Base-by-base conservation (phyloP, 1,139 yeast species). In the Arxiozyma slooffiae region DNA sequence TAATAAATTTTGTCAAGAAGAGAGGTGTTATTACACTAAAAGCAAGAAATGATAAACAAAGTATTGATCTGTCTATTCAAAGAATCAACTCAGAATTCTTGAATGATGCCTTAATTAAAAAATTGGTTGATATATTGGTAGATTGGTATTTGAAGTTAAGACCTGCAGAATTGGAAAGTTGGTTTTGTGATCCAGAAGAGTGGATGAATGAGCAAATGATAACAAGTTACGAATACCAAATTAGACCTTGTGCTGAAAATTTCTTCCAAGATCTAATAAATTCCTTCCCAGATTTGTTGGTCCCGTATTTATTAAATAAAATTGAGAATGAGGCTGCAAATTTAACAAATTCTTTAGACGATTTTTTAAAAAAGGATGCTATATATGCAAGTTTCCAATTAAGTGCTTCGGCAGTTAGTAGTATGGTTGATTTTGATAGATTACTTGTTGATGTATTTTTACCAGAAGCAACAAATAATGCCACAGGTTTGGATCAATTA, bases 171-270 rank as follows among this genome's bases (percentile, higher is more conserved):
- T 68, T 90, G 47, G 95, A 85, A 58, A 72, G 79, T 46, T 92
- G 97, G 97, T 67, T 73, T 16, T 67, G 77, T 37, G 96, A 88
- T 53, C 96, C 97, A 0, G 97, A 89, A 66, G 96, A 87, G 62
- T 92, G 95, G 88, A 81, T 87, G 37, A 81, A 81, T 55, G 95
- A 86, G 62, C 95, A 89, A 58, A 71, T 82, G 52, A 78, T 83
- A 42, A 74, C 81, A 7, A 82, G 86, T 59, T 88, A 88, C 81
- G 97, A 90, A 61, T 88, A 73, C 62, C 92, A 87, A 61, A 75
- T 89, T 7, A 74, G 96, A 49, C 90, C 95, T 2, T 87, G 96
- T 66, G 89, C 96, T 0, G 96, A 89, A 58, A 81, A 82, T 59
- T 81, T 88, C 57, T 90, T 82, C 62, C 87, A 82, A 55, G 95